Evolutionary conservation across 192 early-diverging fungal species (phyloP), one percentile per base, ranked within the genome.

Genomic region (Chytriomyces sp.): DNA sequence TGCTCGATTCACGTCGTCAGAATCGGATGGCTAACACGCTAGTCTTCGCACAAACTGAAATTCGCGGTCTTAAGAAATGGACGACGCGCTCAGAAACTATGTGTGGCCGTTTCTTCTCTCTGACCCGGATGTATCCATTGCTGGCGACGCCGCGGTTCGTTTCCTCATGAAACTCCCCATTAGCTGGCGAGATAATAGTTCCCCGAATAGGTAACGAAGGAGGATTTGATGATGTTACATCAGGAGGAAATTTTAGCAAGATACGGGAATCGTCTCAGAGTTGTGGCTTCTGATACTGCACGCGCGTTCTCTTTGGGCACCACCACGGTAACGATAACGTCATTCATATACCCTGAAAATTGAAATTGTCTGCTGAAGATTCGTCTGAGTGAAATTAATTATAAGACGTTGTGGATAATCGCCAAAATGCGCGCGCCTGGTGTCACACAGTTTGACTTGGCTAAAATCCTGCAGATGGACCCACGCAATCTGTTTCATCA

Each of bases 401-500:
- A 75, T 28, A 70, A 64, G 4, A 76, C 82, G 28, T 65, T 90
- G 0, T 73, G 78, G 36, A 31, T 61, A 6, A 82, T 91, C 58
- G 82, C 86, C 0, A 63, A 73, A 40, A 36, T 61, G 4, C 77
- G 89, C 32, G 75, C 74, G 4, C 22, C 76, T 32, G 89, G 89
- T 0, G 76, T 80, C 5, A 89, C 86, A 1, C 88, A 89, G 70
- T 74, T 75, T 5, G 86, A 89, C 17, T 61, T 91, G 30, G 72
- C 87, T 0, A 90, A 88, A 58, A 49, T 74, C 0, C 67, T 83
- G 28, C 64, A 79, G 12, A 74, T 89, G 22, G 89, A 91, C 69
- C 88, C 89, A 54, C 25, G 73, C n/a, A 65, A 58, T 34, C 33
- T 87, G 31, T 91, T 86, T 62, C 86, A 91, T 71, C 84, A 83